Evolutionary conservation across 257 asterid genomes (phyloP), one percentile per base, ranked within the genome.

Genomic region (Solanum sejunctum): DNA sequence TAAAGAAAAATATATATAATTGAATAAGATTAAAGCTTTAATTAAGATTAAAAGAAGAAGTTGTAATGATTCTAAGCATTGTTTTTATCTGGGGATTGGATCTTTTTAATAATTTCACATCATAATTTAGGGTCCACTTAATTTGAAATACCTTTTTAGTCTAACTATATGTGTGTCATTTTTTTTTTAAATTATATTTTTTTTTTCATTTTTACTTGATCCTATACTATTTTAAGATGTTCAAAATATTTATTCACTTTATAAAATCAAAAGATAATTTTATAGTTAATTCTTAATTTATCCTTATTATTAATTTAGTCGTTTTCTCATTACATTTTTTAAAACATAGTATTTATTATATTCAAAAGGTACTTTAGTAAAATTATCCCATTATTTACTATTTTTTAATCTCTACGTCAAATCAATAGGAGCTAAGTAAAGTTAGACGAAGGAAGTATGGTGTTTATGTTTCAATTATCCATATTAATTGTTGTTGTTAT

Each of bases 61-160:
- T 56, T 43, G 70, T 82, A 82, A 82, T 82, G 85, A 82, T 82
- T 82, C 85, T 15, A 82, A 32, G 78, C 78, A 23, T 82, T 82
- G 79, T 60, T 82, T 15, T 82, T 78, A 78, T 28, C 83, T 78
- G 7, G 66, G 83, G 83, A 54, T 78, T 78, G 45, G 45, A 28
- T 78, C 83, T 26, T 56, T 70, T 78, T 78, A 26, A 28, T 78
- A 1, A 54, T 78, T 78, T 18, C 83, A 52, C 54, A 9, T 17
- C 83, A 78, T 78, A 78, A 18, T 56, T 10, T 78, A 28, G 66
- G 64, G 83, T 10, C 83, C 83, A 78, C 83, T 78, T 28, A 3
- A 78, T 28, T 16, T 52, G 83, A 28, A 28, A 75, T 15, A 77
- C 9, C 18, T 49, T 49, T 16, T 36, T 69, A 12, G 15, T 69